A percentile compares a stretch with the other conserved stretches of the same genome.
These are phyloP conservation scores for Pseudopithomyces maydicus DNA, from an alignment of 2,329 filamentous ascomycete genomes.

Conservation along the genomic window DNA sequence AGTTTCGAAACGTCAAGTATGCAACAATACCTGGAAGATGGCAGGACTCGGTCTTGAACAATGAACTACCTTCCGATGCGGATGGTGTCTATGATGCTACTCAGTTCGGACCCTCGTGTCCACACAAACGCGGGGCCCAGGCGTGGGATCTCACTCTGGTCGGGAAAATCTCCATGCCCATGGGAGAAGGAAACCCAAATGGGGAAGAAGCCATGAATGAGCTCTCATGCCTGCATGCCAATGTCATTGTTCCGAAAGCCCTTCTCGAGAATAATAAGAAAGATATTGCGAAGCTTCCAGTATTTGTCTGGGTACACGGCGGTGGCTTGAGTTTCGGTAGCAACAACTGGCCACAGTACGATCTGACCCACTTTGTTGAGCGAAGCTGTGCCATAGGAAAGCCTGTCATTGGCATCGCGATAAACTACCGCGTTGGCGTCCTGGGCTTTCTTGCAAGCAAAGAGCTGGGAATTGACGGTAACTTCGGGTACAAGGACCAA, in stretches of 20 bases:
- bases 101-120: constrained; percentile 43
- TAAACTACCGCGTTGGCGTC: constrained; percentile 42
- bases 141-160: constrained; percentile 33
- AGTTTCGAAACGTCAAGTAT: constrained; percentile 46
- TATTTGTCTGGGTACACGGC: constrained; percentile 60
- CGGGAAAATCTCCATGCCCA: constrained; percentile 21
- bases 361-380: constrained; percentile 52
- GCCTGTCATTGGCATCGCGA: constrained; percentile 51
- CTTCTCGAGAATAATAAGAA: neutral
- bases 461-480: constrained; percentile 48
- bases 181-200: constrained; percentile 18
- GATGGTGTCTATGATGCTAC: constrained; percentile 37
- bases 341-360: constrained; percentile 59
- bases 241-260: constrained; percentile 37
- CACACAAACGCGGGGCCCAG: constrained; percentile 38
- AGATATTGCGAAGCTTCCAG: constrained; percentile 46
- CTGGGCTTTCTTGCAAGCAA: constrained; percentile 50
- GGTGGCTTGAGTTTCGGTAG: constrained; percentile 57
- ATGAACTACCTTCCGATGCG: constrained; percentile 8
- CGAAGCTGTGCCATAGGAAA: constrained; percentile 48
- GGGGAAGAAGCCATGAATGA: constrained; percentile 35
- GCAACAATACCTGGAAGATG: constrained; percentile 41
- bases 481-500: constrained; percentile 43
- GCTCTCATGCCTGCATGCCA: constrained; percentile 41
- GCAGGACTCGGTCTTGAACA: constrained; percentile 30